Conservation (phyloP, 371 early-diverging fungal species). For the Enteropsectra breve region DNA sequence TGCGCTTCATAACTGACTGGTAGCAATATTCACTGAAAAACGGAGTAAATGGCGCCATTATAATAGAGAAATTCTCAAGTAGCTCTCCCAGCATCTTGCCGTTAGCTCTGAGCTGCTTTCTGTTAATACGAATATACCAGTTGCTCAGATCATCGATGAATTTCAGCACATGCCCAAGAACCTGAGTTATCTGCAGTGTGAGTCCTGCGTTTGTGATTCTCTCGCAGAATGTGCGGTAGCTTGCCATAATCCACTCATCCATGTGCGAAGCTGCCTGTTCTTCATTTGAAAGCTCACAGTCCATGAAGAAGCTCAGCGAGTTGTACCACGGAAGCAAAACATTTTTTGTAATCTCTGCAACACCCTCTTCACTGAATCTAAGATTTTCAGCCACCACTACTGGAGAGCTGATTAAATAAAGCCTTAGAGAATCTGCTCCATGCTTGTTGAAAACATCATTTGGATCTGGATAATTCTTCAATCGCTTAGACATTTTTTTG, state of each 20-base stretch:
- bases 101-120: conserved; percentile 85
- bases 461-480: conserved; percentile 99
- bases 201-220: conserved; percentile 37
- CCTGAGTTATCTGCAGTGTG: conserved; percentile 81
- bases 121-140: conserved; percentile 98
- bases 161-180: conserved; percentile 74
- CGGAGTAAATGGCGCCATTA: conserved; percentile 96
- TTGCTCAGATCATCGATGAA: conserved; percentile 91
- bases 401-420: conserved; percentile 95
- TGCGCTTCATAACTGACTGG: conserved; percentile 65
- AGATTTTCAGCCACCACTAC: conserved; percentile 94
- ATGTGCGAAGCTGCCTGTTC: neutral
- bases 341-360: conserved; percentile 81
- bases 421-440: conserved; percentile 87
- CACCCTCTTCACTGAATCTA: conserved; percentile 91
- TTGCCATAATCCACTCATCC: conserved; percentile 54
- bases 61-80: conserved; percentile 73
- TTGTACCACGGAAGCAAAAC: conserved; percentile 98
- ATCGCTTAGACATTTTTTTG: conserved; percentile 98
- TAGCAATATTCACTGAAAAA: conserved; percentile 94
- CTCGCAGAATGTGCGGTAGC: conserved; percentile 41
- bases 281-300: conserved; percentile 64
- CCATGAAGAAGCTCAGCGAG: conserved; percentile 84
- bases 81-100: conserved; percentile 78
- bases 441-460: conserved; percentile 71